A percentile compares a stretch with the other conserved stretches of the same genome.
Evolutionary conservation across 2,329 filamentous ascomycete species (phyloP).

Genomic region (Venturia asperata): DNA sequence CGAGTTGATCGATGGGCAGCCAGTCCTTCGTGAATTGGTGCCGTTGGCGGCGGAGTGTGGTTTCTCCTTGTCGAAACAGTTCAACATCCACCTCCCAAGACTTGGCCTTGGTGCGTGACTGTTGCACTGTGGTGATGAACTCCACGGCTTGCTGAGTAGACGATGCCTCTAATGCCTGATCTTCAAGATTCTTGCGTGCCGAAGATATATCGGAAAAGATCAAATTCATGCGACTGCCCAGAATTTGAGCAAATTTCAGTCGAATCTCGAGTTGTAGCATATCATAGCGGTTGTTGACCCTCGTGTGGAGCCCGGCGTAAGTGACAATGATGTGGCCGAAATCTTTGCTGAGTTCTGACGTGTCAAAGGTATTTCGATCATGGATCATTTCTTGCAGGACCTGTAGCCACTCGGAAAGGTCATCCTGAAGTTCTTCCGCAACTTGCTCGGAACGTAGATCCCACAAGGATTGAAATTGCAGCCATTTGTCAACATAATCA

Average conservation of each 20-base stretch:
- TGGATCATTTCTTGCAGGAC: constrained; percentile 95
- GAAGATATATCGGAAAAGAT: constrained; percentile 88
- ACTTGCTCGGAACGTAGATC: constrained; percentile 94
- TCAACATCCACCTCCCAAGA: constrained; percentile 94
- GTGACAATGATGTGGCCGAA: constrained; percentile 95
- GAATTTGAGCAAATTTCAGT: constrained; percentile 81
- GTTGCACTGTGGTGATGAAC: constrained; percentile 96
- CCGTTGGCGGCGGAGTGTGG: constrained; percentile 79
- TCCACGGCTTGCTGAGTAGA: constrained; percentile 96
- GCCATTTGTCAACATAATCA: constrained; percentile 91
- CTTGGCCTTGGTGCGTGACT: constrained; percentile 88
- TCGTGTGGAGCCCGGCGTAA: constrained; percentile 97
- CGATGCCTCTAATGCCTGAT: constrained; percentile 83
- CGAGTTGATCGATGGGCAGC: constrained; percentile 92
- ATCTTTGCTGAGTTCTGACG: constrained; percentile 82
- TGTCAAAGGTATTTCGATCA: constrained; percentile 92
- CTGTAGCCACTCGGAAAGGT: constrained; percentile 88
- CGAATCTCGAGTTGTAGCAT: constrained; percentile 99
- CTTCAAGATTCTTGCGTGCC: constrained; percentile 81
- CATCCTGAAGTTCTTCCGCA: constrained; percentile 83
- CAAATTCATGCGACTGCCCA: constrained; percentile 85
- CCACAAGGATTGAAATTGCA: constrained; percentile 98
- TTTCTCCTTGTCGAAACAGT: constrained; percentile 91
- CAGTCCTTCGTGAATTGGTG: constrained; percentile 93
- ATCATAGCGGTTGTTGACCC: constrained; percentile 98